A percentile compares a stretch with the other conserved stretches of the same genome.
These are phyloP conservation scores for Aspergillus viridinutans DNA, from an alignment of 2,329 filamentous ascomycete species.

Conservation along the genomic window DNA sequence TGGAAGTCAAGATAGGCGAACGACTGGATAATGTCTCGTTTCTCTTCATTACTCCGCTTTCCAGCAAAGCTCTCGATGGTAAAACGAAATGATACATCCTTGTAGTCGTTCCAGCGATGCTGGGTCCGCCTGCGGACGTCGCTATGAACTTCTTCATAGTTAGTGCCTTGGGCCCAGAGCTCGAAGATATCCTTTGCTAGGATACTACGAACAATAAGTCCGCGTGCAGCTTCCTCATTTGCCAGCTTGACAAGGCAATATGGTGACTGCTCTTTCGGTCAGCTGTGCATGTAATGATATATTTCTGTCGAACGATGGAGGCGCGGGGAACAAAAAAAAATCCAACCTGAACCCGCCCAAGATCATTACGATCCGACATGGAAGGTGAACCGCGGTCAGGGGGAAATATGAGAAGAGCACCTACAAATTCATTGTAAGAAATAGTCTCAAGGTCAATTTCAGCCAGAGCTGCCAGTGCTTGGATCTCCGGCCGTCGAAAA, in stretches of 20 bases:
- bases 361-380: neutral
- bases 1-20: constrained; percentile 75
- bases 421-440: constrained; percentile 70
- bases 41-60: constrained; percentile 59
- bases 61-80: constrained; percentile 77
- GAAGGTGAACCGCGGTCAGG: neutral
- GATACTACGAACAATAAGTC: constrained; percentile 71
- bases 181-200: constrained; percentile 81
- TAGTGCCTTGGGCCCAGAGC: constrained; percentile 73
- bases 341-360: neutral
- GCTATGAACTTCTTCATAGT: constrained; percentile 64
- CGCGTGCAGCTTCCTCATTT: constrained; percentile 60
- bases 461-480: constrained; percentile 70
- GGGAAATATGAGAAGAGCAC: constrained; percentile 26
- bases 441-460: constrained; percentile 66
- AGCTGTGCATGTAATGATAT: constrained; percentile 12
- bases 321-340: neutral
- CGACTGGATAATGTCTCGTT: constrained; percentile 72
- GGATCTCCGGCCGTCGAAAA: constrained; percentile 81
- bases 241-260: constrained; percentile 73
- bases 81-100: constrained; percentile 71
- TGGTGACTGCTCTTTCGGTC: constrained; percentile 61
- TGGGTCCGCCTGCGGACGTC: constrained; percentile 57
- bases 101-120: constrained; percentile 64
- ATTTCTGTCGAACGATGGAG: neutral